These are phyloP conservation scores for Bolboschoenoplectus hybrid DNA, from an alignment of 202 grass and related monocot genomes.

Conservation along the genomic window DNA sequence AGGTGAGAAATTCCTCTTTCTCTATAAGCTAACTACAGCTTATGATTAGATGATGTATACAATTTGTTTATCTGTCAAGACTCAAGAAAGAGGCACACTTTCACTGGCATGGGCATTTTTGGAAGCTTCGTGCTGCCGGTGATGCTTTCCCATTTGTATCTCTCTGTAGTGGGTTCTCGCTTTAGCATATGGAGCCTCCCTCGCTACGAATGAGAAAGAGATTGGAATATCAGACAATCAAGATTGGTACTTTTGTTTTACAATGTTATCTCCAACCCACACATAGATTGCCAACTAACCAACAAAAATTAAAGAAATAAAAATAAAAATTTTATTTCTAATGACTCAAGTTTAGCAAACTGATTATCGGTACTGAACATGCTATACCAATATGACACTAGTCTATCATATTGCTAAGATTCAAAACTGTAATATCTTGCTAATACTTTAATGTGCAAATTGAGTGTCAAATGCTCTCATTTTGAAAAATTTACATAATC, in stretches of 20 bases:
- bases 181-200: conserved; percentile 99
- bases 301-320: background rate
- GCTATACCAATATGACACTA: background rate
- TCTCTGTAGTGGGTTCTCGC: conserved; percentile 88
- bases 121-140: conserved; percentile 53
- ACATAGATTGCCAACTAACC: background rate
- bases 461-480: background rate
- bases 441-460: background rate
- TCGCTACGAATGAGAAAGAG: conserved; percentile 49
- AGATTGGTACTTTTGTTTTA: conserved; percentile 29
- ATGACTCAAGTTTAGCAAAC: background rate
- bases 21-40: conserved; percentile 37
- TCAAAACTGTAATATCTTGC: background rate
- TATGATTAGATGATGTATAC: conserved; percentile 47
- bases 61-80: conserved; percentile 40
- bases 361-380: background rate
- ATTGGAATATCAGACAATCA: background rate
- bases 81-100: conserved; percentile 42
- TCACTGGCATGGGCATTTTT: conserved; percentile 11
- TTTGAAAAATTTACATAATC: background rate
- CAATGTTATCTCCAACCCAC: background rate
- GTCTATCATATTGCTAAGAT: background rate
- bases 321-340: background rate
- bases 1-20: conserved; percentile 3
- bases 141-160: conserved; percentile 81